Evolutionary conservation across 2,329 filamentous ascomycete genomes (phyloP).

Genomic region (Erysiphe pulchra): DNA sequence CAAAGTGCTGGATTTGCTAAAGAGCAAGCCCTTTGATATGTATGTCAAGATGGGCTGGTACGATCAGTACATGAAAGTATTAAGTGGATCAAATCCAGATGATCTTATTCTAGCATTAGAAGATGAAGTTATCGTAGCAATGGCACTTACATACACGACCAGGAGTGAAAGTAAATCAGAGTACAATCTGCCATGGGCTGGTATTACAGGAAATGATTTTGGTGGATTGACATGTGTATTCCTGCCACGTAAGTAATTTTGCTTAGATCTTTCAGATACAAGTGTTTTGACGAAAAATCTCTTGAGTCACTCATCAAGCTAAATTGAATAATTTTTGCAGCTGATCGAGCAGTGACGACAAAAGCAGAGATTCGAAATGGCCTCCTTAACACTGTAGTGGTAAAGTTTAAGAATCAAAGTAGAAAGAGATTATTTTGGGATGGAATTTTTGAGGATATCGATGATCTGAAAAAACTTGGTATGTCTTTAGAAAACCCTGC

Average conservation of each 20-base stretch:
- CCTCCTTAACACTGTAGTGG: slow-evolving; percentile 26
- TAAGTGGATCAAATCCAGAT: slow-evolving; percentile 20
- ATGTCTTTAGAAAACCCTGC: slow-evolving; percentile 7
- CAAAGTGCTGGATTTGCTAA: slow-evolving; percentile 20
- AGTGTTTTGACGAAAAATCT: background rate
- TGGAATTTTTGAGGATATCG: slow-evolving; percentile 23
- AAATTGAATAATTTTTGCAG: slow-evolving; percentile 3
- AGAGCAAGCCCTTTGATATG: slow-evolving; percentile 20
- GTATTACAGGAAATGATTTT: slow-evolving; percentile 22
- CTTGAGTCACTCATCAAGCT: background rate
- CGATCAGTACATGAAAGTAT: slow-evolving; percentile 28
- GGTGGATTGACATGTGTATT: slow-evolving; percentile 36
- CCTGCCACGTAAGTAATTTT: slow-evolving; percentile 22
- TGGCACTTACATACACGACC: slow-evolving; percentile 27
- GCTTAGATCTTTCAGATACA: background rate
- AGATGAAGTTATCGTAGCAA: slow-evolving; percentile 22
- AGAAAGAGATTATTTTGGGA: slow-evolving; percentile 30
- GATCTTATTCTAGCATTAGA: slow-evolving; percentile 29
- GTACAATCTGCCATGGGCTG: slow-evolving; percentile 29
- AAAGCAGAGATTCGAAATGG: slow-evolving; percentile 25
- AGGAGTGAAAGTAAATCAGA: slow-evolving; percentile 20
- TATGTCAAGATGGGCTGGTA: slow-evolving; percentile 29
- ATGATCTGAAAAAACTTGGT: slow-evolving; percentile 27
- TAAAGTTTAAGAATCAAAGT: slow-evolving; percentile 20
- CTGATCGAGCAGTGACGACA: background rate